Evolutionary conservation across 2,329 filamentous ascomycete species (phyloP).

Genomic region (Bipolaris sorokiniana): DNA sequence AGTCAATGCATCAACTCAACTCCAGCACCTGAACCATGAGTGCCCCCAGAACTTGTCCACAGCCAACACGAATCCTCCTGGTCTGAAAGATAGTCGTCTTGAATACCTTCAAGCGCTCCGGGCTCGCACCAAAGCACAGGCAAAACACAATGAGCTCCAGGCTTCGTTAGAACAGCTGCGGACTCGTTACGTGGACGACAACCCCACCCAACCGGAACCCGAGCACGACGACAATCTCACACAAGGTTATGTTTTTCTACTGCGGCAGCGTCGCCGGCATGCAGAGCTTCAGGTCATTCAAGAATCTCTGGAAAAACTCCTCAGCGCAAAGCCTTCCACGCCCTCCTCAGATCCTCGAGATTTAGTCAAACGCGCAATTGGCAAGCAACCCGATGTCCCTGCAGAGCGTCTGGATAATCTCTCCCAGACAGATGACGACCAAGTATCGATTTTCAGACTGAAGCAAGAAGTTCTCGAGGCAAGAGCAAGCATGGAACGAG

Average conservation of each 20-base stretch:
- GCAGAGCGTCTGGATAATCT: slow-evolving; percentile 38
- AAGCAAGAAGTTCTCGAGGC: slow-evolving; percentile 50
- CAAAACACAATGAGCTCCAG: slow-evolving; percentile 45
- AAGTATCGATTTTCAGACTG: slow-evolving; percentile 41
- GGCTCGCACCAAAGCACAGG: slow-evolving; percentile 50
- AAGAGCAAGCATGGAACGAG: slow-evolving; percentile 41
- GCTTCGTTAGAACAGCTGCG: slow-evolving; percentile 41
- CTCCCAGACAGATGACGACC: slow-evolving; percentile 26
- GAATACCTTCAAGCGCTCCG: slow-evolving; percentile 56
- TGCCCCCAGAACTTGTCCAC: slow-evolving; percentile 33
- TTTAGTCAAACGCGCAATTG: slow-evolving; percentile 38
- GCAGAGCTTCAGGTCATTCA: slow-evolving; percentile 56
- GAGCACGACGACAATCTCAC: slow-evolving; percentile 39
- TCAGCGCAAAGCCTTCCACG: slow-evolving; percentile 45
- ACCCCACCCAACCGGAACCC: slow-evolving; percentile 38
- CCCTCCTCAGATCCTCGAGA: slow-evolving; percentile 33
- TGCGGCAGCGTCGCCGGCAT: slow-evolving; percentile 55
- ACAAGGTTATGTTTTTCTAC: slow-evolving; percentile 51
- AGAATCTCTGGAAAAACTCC: slow-evolving; percentile 50
- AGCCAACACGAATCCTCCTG: slow-evolving; percentile 40
- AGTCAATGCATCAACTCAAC: slow-evolving; percentile 34
- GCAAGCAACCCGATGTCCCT: slow-evolving; percentile 48
- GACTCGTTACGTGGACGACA: slow-evolving; percentile 30
- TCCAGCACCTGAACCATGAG: slow-evolving; percentile 42
- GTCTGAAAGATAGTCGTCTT: slow-evolving; percentile 52